Percentiles rank a stretch among this genome's conserved stretches.
These are phyloP conservation scores for Meredithiella fracta DNA, from an alignment of 2,329 filamentous ascomycete species.

Conservation along the genomic window DNA sequence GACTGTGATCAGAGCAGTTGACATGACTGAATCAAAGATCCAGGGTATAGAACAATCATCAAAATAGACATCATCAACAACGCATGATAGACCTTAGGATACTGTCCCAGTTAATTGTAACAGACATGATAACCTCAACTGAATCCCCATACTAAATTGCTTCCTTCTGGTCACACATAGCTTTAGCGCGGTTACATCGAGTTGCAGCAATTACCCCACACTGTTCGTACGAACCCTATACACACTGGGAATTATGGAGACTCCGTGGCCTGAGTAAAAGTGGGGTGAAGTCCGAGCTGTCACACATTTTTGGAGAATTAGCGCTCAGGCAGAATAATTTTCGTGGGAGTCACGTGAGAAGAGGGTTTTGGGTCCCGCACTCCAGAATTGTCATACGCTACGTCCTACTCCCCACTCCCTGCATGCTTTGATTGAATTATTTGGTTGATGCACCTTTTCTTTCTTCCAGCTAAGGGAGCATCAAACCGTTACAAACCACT, in stretches of 20 bases:
- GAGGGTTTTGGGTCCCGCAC: conserved; percentile 14
- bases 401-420: conserved; percentile 15
- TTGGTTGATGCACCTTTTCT: conserved; percentile 17
- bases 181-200: neutral
- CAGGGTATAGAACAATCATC: conserved; percentile 6
- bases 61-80: neutral
- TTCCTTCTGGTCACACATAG: neutral
- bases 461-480: conserved; percentile 15
- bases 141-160: neutral
- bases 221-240: neutral
- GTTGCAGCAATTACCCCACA: neutral
- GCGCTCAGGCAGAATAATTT: conserved; percentile 2
- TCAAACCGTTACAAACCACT: conserved; percentile 32
- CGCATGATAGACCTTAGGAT: too few species aligned
- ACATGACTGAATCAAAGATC: conserved; percentile 14
- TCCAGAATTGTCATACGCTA: conserved; percentile 11
- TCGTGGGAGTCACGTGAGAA: conserved; percentile 13
- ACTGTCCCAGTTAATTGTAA: too few species aligned
- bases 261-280: conserved; percentile 2
- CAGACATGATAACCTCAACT: neutral
- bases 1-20: conserved; percentile 13
- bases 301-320: conserved; percentile 9
- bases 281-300: neutral
- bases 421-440: conserved; percentile 17
- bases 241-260: neutral